Conservation (phyloP, 805 yeast species). For the Lipomyces chichibuensis region DNA sequence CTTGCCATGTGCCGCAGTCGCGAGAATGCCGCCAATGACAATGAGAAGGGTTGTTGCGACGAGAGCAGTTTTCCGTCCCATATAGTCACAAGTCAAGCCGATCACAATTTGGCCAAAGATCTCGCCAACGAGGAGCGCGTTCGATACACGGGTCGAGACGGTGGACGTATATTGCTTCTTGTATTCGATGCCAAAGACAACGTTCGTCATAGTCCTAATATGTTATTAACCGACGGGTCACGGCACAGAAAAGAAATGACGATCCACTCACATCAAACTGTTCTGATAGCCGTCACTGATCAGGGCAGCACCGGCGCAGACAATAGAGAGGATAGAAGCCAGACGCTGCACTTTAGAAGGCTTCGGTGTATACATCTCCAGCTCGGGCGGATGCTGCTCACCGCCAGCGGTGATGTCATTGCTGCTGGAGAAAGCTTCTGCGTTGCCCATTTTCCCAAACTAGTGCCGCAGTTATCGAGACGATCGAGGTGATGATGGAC, state of each 20-base stretch:
- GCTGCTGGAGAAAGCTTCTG: not conserved
- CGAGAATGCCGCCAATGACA: conserved; percentile 64
- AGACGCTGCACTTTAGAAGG: conserved; percentile 19
- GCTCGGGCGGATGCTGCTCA: not conserved
- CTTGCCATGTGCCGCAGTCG: conserved; percentile 71
- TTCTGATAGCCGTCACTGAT: conserved; percentile 80
- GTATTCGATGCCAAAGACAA: conserved; percentile 55
- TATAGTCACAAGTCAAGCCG: conserved; percentile 47
- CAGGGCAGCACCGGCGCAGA: conserved; percentile 74
- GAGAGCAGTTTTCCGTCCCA: conserved; percentile 54
- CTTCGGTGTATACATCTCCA: conserved; percentile 15
- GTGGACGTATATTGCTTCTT: conserved; percentile 51
- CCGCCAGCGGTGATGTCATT: not conserved
- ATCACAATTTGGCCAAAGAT: conserved; percentile 69
- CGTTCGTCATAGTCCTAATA: conserved; percentile 58
- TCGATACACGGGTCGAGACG: conserved; percentile 67
- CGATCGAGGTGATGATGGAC: too few relatives aligned
- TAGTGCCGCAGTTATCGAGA: too few relatives aligned
- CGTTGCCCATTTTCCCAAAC: not conserved
- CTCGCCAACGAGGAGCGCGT: conserved; percentile 69
- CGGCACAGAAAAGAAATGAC: not conserved
- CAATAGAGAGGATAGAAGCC: conserved; percentile 47
- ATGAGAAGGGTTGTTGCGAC: conserved; percentile 63
- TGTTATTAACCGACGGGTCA: not conserved
- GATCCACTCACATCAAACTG: conserved; percentile 55